phyloP scores from a whole-genome alignment of 2,329 filamentous ascomycete species.

The Epichloe sylvatica region DNA sequence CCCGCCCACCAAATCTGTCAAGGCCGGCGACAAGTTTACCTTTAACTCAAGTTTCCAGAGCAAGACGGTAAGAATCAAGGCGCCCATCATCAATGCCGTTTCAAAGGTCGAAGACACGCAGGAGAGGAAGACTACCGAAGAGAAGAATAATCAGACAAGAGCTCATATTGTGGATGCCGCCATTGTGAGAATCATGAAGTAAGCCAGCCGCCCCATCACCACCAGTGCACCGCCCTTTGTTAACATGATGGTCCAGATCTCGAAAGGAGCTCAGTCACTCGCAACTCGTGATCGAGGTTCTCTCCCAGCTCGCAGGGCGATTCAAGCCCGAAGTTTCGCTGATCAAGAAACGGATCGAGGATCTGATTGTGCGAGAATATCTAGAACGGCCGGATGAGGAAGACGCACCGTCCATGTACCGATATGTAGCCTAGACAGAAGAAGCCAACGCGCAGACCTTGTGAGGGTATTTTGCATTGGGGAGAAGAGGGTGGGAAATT shows the following conservation, averaged over 20 bases:
- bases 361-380: conserved; percentile 63
- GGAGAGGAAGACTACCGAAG: conserved; percentile 56
- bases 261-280: conserved; percentile 59
- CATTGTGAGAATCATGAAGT: conserved; percentile 78
- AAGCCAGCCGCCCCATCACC: conserved; percentile 21
- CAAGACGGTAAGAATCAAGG: conserved; percentile 77
- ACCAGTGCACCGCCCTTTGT: not conserved
- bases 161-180: conserved; percentile 62
- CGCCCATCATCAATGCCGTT: conserved; percentile 64
- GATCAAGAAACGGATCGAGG: conserved; percentile 72
- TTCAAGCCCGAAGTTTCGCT: conserved; percentile 66
- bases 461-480: not conserved
- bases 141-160: conserved; percentile 60
- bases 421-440: conserved; percentile 49
- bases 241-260: conserved; percentile 35
- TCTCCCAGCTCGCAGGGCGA: conserved; percentile 51
- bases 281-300: conserved; percentile 56
- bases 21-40: conserved; percentile 60
- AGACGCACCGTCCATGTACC: conserved; percentile 49
- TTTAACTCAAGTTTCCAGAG: conserved; percentile 75
- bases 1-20: conserved; percentile 64
- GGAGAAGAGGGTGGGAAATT: not conserved
- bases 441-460: not conserved
- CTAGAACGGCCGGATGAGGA: conserved; percentile 57
- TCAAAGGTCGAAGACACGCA: conserved; percentile 72